phyloP scores from a whole-genome alignment of 331 rosid species.

The Rhamnella rubrinervis region DNA sequence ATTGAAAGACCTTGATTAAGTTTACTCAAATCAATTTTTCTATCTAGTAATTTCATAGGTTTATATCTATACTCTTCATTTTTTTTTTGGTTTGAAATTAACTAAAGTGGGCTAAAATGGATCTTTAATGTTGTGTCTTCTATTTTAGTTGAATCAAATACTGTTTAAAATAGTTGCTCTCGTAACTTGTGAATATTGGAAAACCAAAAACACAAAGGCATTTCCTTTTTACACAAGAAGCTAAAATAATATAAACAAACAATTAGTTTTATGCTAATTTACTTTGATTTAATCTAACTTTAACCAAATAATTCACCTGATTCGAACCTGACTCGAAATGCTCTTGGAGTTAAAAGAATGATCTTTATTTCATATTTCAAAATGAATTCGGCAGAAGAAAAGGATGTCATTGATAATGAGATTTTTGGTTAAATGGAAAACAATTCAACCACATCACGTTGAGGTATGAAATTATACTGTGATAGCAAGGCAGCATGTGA shows the following conservation, averaged over 20 bases:
- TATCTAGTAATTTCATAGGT: too few relatives aligned
- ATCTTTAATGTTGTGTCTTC: constrained; percentile 20
- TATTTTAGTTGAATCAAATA: constrained; percentile 26
- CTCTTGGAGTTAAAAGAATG: constrained; percentile 36
- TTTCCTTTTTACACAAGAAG: constrained; percentile 31
- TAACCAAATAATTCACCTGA: constrained; percentile 70
- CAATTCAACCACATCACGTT: constrained; percentile 34
- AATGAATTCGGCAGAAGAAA: constrained; percentile 5
- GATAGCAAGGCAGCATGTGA: neutral
- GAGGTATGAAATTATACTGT: neutral
- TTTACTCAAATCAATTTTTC: too few relatives aligned
- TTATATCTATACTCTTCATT: too few relatives aligned
- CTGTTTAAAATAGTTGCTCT: constrained; percentile 37
- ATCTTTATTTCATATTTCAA: constrained; percentile 33
- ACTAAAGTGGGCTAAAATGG: constrained; percentile 11
- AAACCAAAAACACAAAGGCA: constrained; percentile 21
- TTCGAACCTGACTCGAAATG: constrained; percentile 55
- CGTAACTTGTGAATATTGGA: constrained; percentile 49
- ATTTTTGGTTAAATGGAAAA: constrained; percentile 52
- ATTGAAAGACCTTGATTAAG: too few relatives aligned
- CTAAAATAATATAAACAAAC: constrained; percentile 33
- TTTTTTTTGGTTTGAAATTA: too few relatives aligned
- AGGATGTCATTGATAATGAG: constrained; percentile 43
- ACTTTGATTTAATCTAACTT: constrained; percentile 48
- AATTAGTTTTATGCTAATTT: constrained; percentile 17